phyloP scores from a whole-genome alignment of 192 early-diverging fungal species.

The Kappamyces sp. region DNA sequence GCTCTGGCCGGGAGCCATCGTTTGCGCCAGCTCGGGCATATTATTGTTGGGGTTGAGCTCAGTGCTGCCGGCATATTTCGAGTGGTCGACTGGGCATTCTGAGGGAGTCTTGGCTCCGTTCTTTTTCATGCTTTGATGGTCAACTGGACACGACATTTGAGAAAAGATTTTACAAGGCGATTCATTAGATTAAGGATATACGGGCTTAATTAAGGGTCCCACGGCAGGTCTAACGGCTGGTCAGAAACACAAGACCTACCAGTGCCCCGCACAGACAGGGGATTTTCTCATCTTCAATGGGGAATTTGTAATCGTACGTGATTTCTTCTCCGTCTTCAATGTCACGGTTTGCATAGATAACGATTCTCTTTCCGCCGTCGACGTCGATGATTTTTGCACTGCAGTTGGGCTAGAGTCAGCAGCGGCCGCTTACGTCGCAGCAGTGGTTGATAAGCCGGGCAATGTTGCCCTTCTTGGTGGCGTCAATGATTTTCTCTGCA shows the following conservation, averaged over 20 bases:
- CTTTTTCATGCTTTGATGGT: not conserved
- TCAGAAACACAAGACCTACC: slow-evolving; percentile 24
- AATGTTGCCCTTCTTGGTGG: slow-evolving; percentile 94
- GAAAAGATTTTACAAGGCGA: slow-evolving; percentile 1
- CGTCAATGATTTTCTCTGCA: slow-evolving; percentile 93
- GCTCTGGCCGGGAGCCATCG: slow-evolving; percentile 59
- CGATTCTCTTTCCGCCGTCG: slow-evolving; percentile 90
- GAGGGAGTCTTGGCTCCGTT: slow-evolving; percentile 4
- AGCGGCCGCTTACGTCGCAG: slow-evolving; percentile 67
- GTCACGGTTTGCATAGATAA: slow-evolving; percentile 94
- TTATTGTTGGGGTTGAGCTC: slow-evolving; percentile 80
- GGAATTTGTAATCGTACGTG: slow-evolving; percentile 99
- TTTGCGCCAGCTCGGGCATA: slow-evolving; percentile 79
- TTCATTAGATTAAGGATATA: slow-evolving; percentile 4
- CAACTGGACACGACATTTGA: slow-evolving; percentile 43
- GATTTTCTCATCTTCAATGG: slow-evolving; percentile 89
- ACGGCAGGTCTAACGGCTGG: slow-evolving; percentile 47
- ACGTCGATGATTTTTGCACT: slow-evolving; percentile 91
- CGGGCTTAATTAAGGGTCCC: slow-evolving; percentile 64
- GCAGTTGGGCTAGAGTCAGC: slow-evolving; percentile 81
- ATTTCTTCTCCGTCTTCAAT: slow-evolving; percentile 95
- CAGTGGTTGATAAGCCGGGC: slow-evolving; percentile 98
- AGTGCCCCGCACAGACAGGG: slow-evolving; percentile 92
- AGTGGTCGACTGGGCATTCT: slow-evolving; percentile 29
- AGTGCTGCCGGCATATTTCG: not conserved